Evolutionary conservation across 305 asterid species (phyloP), one percentile per base, ranked within the genome.

Genomic region (Fraxinus velutina): DNA sequence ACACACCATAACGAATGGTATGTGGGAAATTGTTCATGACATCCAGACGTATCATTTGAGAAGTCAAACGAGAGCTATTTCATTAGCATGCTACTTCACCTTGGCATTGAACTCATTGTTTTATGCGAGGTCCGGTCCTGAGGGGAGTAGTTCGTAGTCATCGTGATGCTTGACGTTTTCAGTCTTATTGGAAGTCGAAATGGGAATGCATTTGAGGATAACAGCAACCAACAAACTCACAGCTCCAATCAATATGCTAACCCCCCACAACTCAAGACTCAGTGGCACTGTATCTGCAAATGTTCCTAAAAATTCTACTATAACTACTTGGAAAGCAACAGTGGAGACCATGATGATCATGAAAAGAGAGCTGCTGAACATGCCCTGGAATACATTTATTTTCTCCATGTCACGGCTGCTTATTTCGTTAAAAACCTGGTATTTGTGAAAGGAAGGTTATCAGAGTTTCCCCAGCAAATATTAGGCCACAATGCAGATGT

Each of bases 351-450:
- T 84, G 68, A 93, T 86, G 39, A 76, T 29, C 71, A 90, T 75
- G 89, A 93, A 93, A 10, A 93, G 80, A 90, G 91, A 87, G 84
- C 96, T 93, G 73, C 88, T 79, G 29, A 90, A 84, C 78, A 93
- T 84, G 36, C 96, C 97, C 0, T 77, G 68, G 36, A 93, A 85
- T 12, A 93, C 81, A 86, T 93, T 92, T 73, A 90, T 89, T 82
- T 88, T 88, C 91, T 92, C 97, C 96, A 93, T 90, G 73, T 93
- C 93, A 1, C 97, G 93, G 86, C 96, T 91, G 88, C 92, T 92
- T 85, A 93, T 89, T 77, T 93, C 96, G 9, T 93, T 93, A 87
- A 93, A 93, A 70, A 93, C 92, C 97, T 91, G 79, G 29, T 13
- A 0, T 42, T 13, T 7, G 2, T 5, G 21, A 36, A 4, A 32